Base-by-base conservation (phyloP, 495 filamentous ascomycete species). In the Aspergillus incahuasiensis region DNA sequence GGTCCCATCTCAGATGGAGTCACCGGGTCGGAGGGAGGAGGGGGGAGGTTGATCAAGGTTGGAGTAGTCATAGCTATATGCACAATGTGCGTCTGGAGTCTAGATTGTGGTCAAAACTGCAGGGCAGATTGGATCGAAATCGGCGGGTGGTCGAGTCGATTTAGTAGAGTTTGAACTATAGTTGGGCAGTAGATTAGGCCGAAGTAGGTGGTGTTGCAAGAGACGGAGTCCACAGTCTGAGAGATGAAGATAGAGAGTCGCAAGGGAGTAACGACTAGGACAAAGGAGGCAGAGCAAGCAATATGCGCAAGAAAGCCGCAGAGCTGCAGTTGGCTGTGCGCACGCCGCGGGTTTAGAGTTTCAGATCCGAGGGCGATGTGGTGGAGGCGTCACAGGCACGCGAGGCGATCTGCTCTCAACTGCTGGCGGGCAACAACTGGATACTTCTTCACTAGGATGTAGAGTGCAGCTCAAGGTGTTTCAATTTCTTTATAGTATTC, bases 1-100 rank as follows among this genome's bases (percentile, higher is more conserved):
- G 90, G 90, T 60, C 78, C 79, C 74, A 90, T 86, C 55, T 95
- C 91, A 8, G 88, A 90, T 24, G 91, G 91, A n/a, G 91, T 96
- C 54, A 86, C 88, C 20, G 89, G 86, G 55, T 89, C 87, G 24
- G 89, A 90, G 8, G 88, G 86, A 44, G 90, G 86, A 53, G 89
- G 89, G 28, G 91, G 91, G 41, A 95, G 80, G 66, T 92, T 90
- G 75, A 95, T 90, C 57, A 95, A 73, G 50, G 88, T 94, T n/a
- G 79, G 70, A 41, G 68, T 73, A 15, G 65, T 63, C 73, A 75
- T 75, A n/a, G 24, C 39, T 16, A 5, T 18, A 40, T 51, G 25
- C 45, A 48, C 35, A 16, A 40, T 15, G 35, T 52, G 49, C 21
- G 48, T 40, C 34, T 21, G 22, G 13, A 35, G 6, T 35, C 9